phyloP scores from a whole-genome alignment of 441 rosid genomes.

The Aleurites moluccanus region DNA sequence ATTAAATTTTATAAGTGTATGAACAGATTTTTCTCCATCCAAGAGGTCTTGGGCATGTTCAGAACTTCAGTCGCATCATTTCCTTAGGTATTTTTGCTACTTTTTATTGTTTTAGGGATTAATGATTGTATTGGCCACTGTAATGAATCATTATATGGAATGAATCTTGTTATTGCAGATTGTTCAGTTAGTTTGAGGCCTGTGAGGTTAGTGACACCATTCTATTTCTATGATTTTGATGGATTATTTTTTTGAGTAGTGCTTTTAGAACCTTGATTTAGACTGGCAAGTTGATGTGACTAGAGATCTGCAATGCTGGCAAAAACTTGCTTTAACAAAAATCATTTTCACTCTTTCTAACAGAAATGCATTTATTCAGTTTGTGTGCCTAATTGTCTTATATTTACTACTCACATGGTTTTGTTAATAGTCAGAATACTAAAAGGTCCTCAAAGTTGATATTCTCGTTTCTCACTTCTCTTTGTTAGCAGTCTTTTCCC shows the following conservation, averaged over 20 bases:
- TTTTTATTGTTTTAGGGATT: background rate
- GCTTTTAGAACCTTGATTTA: background rate
- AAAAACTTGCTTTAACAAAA: too few relatives aligned
- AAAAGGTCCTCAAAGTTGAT: background rate
- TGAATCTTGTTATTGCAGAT: constrained; percentile 43
- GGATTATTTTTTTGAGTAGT: background rate
- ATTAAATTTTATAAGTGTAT: constrained; percentile 2
- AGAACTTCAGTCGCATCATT: constrained; percentile 47
- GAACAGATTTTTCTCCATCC: constrained; percentile 45
- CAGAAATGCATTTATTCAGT: background rate
- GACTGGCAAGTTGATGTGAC: background rate
- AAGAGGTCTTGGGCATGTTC: constrained; percentile 40
- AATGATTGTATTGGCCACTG: background rate
- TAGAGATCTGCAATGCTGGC: background rate
- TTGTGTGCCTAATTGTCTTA: background rate
- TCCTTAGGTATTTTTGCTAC: constrained; percentile 42
- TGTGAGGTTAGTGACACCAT: constrained; percentile 39
- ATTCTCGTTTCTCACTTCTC: background rate
- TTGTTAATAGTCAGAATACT: background rate
- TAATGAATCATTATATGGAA: background rate
- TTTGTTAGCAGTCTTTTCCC: background rate
- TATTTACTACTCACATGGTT: background rate
- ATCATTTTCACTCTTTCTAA: background rate
- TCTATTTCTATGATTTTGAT: constrained; percentile 7
- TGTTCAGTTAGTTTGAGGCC: constrained; percentile 39